Percentiles rank a stretch among this genome's conserved stretches.
Evolutionary conservation across 371 early-diverging fungal species (phyloP).

Genomic region (Vittaforma corneae): DNA sequence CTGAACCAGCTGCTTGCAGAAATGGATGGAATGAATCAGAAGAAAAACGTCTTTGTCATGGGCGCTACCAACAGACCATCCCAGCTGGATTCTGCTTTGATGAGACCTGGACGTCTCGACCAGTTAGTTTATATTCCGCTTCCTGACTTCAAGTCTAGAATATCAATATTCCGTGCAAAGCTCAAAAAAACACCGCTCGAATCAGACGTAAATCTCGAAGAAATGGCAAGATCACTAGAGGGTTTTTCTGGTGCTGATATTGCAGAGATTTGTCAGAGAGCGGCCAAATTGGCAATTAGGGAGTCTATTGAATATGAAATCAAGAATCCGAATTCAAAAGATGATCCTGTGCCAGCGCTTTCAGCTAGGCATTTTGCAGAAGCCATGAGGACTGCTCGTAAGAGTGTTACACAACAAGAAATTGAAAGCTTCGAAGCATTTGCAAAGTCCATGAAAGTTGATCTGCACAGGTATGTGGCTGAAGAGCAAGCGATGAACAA

Average conservation of each 20-base stretch:
- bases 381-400: slow-evolving; percentile 87
- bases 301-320: slow-evolving; percentile 88
- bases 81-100: slow-evolving; percentile 71
- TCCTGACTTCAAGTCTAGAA: slow-evolving; percentile 75
- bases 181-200: slow-evolving; percentile 90
- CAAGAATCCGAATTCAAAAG: slow-evolving; percentile 28
- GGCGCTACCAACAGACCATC: slow-evolving; percentile 94
- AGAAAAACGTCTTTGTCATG: slow-evolving; percentile 83
- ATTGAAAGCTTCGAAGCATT: slow-evolving; percentile 96
- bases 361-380: slow-evolving; percentile 86
- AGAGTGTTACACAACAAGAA: slow-evolving; percentile 86
- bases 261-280: slow-evolving; percentile 97
- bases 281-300: slow-evolving; percentile 94
- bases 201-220: slow-evolving; percentile 69
- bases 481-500: neutral
- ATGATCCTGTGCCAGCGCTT: slow-evolving; percentile 75
- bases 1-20: slow-evolving; percentile 97
- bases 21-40: slow-evolving; percentile 99
- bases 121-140: slow-evolving; percentile 61
- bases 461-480: slow-evolving; percentile 36
- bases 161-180: slow-evolving; percentile 73
- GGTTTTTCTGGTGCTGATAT: slow-evolving; percentile 99
- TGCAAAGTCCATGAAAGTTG: slow-evolving; percentile 63
- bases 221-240: slow-evolving; percentile 75
- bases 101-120: slow-evolving; percentile 96